These are phyloP conservation scores for Suillus luteus DNA, from an alignment of 768 basidiomycete genomes.

Conservation along the genomic window DNA sequence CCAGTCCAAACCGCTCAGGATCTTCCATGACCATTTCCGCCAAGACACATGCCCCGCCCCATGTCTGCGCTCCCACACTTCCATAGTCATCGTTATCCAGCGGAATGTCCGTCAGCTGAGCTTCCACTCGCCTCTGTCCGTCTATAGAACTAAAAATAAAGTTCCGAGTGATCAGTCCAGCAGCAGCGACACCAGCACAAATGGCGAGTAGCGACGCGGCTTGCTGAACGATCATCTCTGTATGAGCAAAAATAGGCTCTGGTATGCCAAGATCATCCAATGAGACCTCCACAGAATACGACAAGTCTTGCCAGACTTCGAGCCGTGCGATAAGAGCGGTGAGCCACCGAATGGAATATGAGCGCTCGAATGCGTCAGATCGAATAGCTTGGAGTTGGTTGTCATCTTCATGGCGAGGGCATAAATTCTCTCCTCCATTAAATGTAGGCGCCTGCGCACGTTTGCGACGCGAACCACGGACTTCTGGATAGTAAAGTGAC, in stretches of 20 bases:
- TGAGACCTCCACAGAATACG: not conserved
- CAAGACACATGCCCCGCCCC: constrained; percentile 84
- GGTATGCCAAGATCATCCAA: not conserved
- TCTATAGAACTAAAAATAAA: constrained; percentile 45
- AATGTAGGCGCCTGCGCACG: not conserved
- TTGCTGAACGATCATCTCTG: constrained; percentile 46
- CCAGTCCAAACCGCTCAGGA: constrained; percentile 53
- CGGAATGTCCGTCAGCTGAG: constrained; percentile 66
- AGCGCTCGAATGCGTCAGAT: constrained; percentile 68
- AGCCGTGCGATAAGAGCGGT: constrained; percentile 57
- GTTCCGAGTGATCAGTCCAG: constrained; percentile 55
- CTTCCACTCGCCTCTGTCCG: constrained; percentile 26
- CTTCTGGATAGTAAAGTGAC: constrained; percentile 58
- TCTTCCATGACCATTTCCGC: constrained; percentile 68
- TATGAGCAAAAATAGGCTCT: not conserved
- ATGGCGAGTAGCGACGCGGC: constrained; percentile 66
- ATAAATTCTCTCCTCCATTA: not conserved
- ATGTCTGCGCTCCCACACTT: constrained; percentile 85
- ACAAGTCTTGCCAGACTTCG: constrained; percentile 18
- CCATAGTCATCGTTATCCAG: constrained; percentile 68
- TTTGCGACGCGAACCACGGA: constrained; percentile 58
- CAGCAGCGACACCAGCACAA: constrained; percentile 64
- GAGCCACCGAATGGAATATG: constrained; percentile 74
- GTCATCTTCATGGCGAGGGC: constrained; percentile 5
- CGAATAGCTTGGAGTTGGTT: constrained; percentile 38